Percentiles rank a stretch among this genome's conserved stretches.
phyloP scores from a whole-genome alignment of 2,329 filamentous ascomycete genomes.

The Beauveria medogensis region DNA sequence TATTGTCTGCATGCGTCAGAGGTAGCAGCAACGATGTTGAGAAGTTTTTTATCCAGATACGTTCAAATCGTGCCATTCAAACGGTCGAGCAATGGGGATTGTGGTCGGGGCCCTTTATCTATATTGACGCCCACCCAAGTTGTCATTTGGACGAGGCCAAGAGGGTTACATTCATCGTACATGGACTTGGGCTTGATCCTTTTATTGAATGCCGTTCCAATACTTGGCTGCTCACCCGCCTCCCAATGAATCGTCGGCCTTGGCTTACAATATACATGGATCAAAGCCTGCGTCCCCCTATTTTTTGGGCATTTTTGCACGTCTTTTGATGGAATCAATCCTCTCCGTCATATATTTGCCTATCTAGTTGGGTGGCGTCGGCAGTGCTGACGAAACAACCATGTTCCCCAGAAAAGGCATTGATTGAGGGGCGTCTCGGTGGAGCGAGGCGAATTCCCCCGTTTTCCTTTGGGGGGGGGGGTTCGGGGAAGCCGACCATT shows the following conservation, averaged over 20 bases:
- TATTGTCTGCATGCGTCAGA: background rate
- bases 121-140: background rate
- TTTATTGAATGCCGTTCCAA: background rate
- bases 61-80: background rate
- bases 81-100: background rate
- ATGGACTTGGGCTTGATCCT: background rate
- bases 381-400: no score
- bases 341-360: no score
- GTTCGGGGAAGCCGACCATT: no score
- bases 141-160: background rate
- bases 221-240: background rate
- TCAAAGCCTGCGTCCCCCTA: background rate
- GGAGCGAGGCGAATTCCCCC: no score
- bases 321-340: no score
- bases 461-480: no score
- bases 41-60: background rate
- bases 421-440: no score
- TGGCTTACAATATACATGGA: no score
- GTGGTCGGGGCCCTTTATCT: background rate
- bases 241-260: no score
- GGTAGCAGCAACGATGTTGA: background rate
- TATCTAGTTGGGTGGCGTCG: no score
- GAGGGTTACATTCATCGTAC: constrained; percentile 7
- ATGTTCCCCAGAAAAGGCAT: no score
- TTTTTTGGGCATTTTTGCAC: background rate